phyloP scores from a whole-genome alignment of 176 grass and related monocot species.

The Eragrostis curvula region DNA sequence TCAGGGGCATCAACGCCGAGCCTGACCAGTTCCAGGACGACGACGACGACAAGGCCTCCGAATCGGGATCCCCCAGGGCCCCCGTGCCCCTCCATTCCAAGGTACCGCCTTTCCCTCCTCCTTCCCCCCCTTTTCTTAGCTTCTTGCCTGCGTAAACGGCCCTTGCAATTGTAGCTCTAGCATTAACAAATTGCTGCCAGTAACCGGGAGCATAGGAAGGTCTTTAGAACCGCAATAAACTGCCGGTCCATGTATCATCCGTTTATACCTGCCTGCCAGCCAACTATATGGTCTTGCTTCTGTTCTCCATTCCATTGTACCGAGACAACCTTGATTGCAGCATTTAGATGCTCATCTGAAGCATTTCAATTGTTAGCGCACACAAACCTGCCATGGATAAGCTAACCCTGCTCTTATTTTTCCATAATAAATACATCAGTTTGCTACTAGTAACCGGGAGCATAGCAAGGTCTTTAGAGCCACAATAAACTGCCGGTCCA shows the following conservation, averaged over 20 bases:
- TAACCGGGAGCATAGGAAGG: neutral
- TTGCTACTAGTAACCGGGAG: neutral
- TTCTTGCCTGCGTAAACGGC: neutral
- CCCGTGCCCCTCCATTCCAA: constrained; percentile 48
- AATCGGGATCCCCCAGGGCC: constrained; percentile 19
- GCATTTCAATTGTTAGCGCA: neutral
- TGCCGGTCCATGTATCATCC: neutral
- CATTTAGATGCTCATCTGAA: neutral
- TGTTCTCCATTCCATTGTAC: neutral
- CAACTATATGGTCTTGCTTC: too few species aligned
- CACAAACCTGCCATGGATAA: neutral
- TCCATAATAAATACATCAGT: neutral
- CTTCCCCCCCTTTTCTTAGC: constrained; percentile 18
- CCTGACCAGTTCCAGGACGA: constrained; percentile 47
- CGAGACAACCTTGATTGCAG: neutral
- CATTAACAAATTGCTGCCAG: too few species aligned
- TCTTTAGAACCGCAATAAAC: neutral
- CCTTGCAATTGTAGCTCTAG: neutral
- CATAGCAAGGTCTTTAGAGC: neutral
- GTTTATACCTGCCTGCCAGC: neutral
- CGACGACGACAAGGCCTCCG: constrained; percentile 8
- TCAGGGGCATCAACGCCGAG: constrained; percentile 65
- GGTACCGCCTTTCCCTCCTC: constrained; percentile 11
- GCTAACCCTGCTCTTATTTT: neutral
- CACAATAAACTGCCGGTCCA: neutral